These are phyloP conservation scores for Pythium guiyangense DNA, from an alignment of 352 stramenopile species.

Conservation along the genomic window DNA sequence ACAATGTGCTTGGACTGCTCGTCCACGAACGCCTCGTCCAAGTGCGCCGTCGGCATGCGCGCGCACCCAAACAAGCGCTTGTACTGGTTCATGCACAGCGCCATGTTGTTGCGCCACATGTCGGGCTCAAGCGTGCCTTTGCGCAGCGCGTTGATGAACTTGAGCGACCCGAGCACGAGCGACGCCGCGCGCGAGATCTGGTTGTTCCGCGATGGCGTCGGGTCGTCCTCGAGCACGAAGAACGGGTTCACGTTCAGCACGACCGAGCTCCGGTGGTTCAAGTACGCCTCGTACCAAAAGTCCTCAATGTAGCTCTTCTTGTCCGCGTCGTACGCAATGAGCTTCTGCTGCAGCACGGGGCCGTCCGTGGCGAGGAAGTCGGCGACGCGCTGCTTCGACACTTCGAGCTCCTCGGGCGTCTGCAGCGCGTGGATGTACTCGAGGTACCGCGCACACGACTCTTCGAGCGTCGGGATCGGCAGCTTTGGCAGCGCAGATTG, in stretches of 20 bases:
- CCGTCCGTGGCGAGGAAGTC: constrained; percentile 71
- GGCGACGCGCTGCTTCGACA: constrained; percentile 41
- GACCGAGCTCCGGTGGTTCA: constrained; percentile 89
- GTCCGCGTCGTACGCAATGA: constrained; percentile 69
- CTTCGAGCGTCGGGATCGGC: constrained; percentile 78
- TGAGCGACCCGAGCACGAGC: too few species aligned
- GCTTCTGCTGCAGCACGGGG: constrained; percentile 57
- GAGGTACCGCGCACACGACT: constrained; percentile 74
- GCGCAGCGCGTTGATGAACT: too few species aligned
- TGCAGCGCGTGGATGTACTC: constrained; percentile 73
- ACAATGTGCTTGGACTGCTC: constrained; percentile 89
- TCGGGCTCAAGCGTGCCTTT: constrained; percentile 91
- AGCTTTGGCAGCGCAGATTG: constrained; percentile 77
- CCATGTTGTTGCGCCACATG: constrained; percentile 77
- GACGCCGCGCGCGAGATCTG: too few species aligned
- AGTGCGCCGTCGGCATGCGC: constrained; percentile 70
- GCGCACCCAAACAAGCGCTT: constrained; percentile 87
- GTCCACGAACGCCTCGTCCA: constrained; percentile 82
- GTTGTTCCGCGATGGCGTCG: constrained; percentile 82
- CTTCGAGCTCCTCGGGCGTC: constrained; percentile 53
- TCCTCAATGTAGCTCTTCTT: constrained; percentile 86
- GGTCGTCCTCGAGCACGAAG: constrained; percentile 93
- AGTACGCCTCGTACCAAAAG: constrained; percentile 96
- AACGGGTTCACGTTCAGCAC: constrained; percentile 97
- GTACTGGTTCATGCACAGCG: constrained; percentile 97